These are phyloP conservation scores for Vitis cinerea DNA, from an alignment of 164 flowering plant genomes.

Conservation along the genomic window DNA sequence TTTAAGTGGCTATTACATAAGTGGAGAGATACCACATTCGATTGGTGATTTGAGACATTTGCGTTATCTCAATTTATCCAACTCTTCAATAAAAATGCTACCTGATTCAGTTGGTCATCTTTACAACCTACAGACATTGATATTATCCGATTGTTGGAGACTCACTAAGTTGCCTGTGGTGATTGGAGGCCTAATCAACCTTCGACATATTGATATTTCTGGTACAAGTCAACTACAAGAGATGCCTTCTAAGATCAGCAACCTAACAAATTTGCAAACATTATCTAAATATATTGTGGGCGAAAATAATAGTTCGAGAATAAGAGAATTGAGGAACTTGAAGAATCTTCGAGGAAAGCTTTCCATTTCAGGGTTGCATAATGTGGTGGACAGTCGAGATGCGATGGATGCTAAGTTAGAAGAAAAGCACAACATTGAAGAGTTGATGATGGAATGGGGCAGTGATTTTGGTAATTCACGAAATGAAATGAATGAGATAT, in stretches of 20 bases:
- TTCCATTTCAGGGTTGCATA: neutral
- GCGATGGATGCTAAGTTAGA: neutral
- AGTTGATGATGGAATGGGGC: too few relatives aligned
- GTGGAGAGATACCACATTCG: neutral
- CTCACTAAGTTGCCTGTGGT: neutral
- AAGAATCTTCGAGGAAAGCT: neutral
- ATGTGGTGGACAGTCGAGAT: neutral
- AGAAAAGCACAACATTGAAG: neutral
- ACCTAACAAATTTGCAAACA: neutral
- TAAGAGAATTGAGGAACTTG: neutral
- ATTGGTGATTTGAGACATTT: conserved; percentile 7
- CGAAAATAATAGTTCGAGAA: neutral
- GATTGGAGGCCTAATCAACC: neutral
- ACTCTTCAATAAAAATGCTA: neutral
- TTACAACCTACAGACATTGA: neutral
- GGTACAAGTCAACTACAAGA: neutral
- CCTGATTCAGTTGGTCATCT: conserved; percentile 2
- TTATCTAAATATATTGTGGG: neutral
- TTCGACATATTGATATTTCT: neutral
- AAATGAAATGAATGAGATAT: too few relatives aligned
- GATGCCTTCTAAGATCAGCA: neutral
- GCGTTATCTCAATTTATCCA: conserved; percentile 3
- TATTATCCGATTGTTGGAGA: neutral
- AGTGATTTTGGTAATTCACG: too few relatives aligned
- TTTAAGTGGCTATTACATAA: too few relatives aligned